Base-by-base conservation (phyloP, 176 grass and related monocot species). In the Cenchrus americanus region DNA sequence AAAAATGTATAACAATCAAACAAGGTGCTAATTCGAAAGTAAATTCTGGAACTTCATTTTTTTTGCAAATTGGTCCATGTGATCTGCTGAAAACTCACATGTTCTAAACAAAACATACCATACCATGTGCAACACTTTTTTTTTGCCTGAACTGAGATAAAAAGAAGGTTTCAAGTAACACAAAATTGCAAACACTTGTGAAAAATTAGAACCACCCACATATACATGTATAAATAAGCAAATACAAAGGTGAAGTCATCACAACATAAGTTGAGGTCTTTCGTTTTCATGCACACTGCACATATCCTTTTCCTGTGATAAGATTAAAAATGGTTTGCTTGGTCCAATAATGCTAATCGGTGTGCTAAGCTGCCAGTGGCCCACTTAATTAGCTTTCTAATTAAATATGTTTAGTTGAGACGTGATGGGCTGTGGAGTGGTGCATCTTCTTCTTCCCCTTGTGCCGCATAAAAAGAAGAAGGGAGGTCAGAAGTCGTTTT, bases 401-500 rank as follows among this genome's bases (percentile, higher is more conserved):
- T 54, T 53, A 54, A 73, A 51, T 79, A 32, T 64, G 71, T 58
- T 40, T 62, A 59, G 66, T 41, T 86, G 71, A 82, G 78, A 81
- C 78, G 49, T 69, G 73, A 41, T 57, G 17, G 13, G 64, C 44
- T 53, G 37, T 49, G 59, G 62, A 76, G 46, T 37, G 73, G 24
- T 57, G 12, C 73, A 76, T 30, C 34, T 32, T 34, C 32, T 30
- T 30, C 30, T 69, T 79, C 77, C 32, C 22, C 71, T 73, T 70
- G 30, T 76, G 53, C 30, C 61, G 62, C 52, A 73, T 54, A 85
- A 75, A 75, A 77, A 22, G 81, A 65, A 69, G 49, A 54, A 37
- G 69, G 69, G 57, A 77, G 66, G 57, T 76, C 72, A 77, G 22
- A 55, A 18, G 78, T 89, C 65, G 57, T 86, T 82, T 72, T 86